A percentile compares a stretch with the other conserved stretches of the same genome.
These are phyloP conservation scores for Malus hybrid DNA, from an alignment of 331 rosid species.

Conservation along the genomic window DNA sequence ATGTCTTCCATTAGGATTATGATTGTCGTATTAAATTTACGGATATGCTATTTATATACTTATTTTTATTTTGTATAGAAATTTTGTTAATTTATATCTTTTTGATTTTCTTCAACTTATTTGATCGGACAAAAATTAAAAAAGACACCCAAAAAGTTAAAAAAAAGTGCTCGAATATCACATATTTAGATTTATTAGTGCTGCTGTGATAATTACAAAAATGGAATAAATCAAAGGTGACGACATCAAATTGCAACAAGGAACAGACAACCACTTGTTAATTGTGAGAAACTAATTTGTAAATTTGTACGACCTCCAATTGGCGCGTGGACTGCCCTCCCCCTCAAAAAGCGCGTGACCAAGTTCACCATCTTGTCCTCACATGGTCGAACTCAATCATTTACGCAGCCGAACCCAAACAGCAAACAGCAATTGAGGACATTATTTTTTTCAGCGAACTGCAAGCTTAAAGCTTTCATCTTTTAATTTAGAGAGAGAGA, in stretches of 20 bases:
- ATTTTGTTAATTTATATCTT: too few relatives aligned
- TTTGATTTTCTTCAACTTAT: too few relatives aligned
- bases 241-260: neutral
- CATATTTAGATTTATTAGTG: neutral
- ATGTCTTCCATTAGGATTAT: neutral
- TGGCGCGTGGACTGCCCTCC: neutral
- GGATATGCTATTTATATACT: too few relatives aligned
- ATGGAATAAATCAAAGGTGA: neutral
- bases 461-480: neutral
- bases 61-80: too few relatives aligned
- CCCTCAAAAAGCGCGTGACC: neutral
- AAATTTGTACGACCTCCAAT: neutral
- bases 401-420: neutral
- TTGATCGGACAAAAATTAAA: too few relatives aligned
- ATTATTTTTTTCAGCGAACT: neutral
- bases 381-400: neutral
- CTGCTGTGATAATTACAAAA: neutral
- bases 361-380: neutral
- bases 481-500: too few relatives aligned
- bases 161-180: accelerated
- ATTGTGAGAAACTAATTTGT: neutral
- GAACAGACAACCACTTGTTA: neutral
- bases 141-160: accelerated
- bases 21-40: too few relatives aligned
- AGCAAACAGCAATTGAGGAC: neutral